Conservation (phyloP, 805 yeast genomes). For the Candida piceae region DNA sequence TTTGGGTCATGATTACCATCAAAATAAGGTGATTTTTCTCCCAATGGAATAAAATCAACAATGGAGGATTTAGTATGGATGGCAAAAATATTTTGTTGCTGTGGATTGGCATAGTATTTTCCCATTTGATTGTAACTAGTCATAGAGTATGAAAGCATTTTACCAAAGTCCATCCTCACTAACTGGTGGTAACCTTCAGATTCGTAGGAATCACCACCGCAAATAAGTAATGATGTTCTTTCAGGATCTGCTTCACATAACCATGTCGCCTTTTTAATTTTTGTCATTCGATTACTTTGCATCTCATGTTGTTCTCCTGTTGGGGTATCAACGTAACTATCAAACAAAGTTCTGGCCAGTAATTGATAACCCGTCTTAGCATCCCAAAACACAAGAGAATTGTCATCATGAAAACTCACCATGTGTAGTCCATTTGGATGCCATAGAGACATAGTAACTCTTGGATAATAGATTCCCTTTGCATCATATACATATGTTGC, state of each 20-base stretch:
- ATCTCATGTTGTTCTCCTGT: conserved; percentile 20
- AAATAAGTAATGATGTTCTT: conserved; percentile 63
- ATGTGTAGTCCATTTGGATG: conserved; percentile 92
- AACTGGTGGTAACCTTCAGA: conserved; percentile 40
- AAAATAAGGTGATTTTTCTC: conserved; percentile 68
- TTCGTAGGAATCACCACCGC: conserved; percentile 57
- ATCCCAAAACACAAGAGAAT: conserved; percentile 91
- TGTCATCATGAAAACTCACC: conserved; percentile 74
- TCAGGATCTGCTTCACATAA: conserved; percentile 77
- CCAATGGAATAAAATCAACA: conserved; percentile 47
- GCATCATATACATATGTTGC: conserved; percentile 24
- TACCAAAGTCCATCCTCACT: conserved; percentile 68
- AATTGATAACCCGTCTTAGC: conserved; percentile 68
- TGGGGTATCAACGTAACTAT: conserved; percentile 57
- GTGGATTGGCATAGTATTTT: conserved; percentile 60
- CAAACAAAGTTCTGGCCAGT: conserved; percentile 69
- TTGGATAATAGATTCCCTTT: conserved; percentile 26
- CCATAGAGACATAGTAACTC: conserved; percentile 53
- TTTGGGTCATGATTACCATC: conserved; percentile 76
- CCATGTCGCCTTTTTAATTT: conserved; percentile 64
- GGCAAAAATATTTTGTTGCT: conserved; percentile 51
- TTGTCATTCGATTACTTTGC: conserved; percentile 28
- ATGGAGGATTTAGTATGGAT: conserved; percentile 42
- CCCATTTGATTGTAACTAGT: conserved; percentile 85
- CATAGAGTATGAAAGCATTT: conserved; percentile 70